These are phyloP conservation scores for Sporothrix curviconia DNA, from an alignment of 2,329 filamentous ascomycete species.

Conservation along the genomic window DNA sequence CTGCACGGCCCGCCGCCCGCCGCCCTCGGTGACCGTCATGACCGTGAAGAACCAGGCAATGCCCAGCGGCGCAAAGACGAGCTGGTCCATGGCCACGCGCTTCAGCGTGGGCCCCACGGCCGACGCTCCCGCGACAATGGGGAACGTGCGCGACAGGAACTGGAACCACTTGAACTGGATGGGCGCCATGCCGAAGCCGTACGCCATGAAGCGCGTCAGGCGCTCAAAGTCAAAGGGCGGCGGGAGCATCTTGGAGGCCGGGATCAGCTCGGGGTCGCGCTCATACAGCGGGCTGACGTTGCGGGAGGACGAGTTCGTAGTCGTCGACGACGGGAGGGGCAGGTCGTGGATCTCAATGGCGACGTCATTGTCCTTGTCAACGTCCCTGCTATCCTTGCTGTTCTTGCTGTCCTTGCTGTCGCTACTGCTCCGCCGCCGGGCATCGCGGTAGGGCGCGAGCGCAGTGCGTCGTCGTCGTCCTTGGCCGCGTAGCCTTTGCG, in stretches of 20 bases:
- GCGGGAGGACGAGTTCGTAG: background rate
- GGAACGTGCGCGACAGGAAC: slow-evolving; percentile 75
- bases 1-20: slow-evolving; percentile 68
- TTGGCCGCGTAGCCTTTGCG: slow-evolving; percentile 52
- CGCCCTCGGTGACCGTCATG: slow-evolving; percentile 94
- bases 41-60: slow-evolving; percentile 86
- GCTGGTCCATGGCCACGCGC: slow-evolving; percentile 84
- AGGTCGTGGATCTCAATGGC: slow-evolving; percentile 86
- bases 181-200: slow-evolving; percentile 93
- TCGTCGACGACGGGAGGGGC: slow-evolving; percentile 24
- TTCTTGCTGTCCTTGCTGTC: too few species aligned
- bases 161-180: slow-evolving; percentile 94
- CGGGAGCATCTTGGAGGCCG: slow-evolving; percentile 56
- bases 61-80: slow-evolving; percentile 75
- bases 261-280: slow-evolving; percentile 61
- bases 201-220: slow-evolving; percentile 90
- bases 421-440: too few species aligned
- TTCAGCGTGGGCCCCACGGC: slow-evolving; percentile 76
- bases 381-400: slow-evolving; percentile 28
- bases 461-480: slow-evolving; percentile 7
- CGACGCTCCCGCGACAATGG: slow-evolving; percentile 68
- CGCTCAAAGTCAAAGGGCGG: slow-evolving; percentile 94
- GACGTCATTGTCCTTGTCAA: slow-evolving; percentile 53
- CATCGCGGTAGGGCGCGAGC: slow-evolving; percentile 23
- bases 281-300: slow-evolving; percentile 65